Base-by-base conservation (phyloP, 1,139 yeast genomes). In the Kodamaea anthophila region DNA sequence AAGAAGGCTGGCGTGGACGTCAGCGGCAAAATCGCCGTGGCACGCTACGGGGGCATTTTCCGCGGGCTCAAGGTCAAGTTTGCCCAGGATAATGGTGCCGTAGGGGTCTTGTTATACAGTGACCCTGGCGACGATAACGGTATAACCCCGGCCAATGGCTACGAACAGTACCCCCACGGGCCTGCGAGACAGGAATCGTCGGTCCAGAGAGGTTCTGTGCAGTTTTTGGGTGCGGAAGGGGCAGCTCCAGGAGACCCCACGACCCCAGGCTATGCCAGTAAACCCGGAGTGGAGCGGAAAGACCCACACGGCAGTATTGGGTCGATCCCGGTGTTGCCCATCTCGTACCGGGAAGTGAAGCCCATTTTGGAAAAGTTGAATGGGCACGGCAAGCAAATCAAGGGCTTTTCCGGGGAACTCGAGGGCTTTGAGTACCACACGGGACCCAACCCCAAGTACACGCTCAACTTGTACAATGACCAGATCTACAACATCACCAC, bases 221-320 rank as follows among this genome's bases (percentile, higher is more conserved):
- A 78, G 53, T 86, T 79, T 47, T 60, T 86, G 32, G 82, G 94
- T 2, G 71, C 70, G 27, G 60, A 66, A 4, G 67, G 65, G 8
- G 49, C 64, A 10, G 53, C 67, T 25, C 94, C 95, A 1, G 96
- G 96, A 29, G 96, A 87, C 49, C 96, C 96, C 23, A 77, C 94
- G 3, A 81, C 94, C 3, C 94, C 94, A 13, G 91, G 91, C 1
- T 77, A 75, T 44, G 77, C 93, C 4, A 77, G 86, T 24, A 77
- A 74, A 37, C 67, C 74, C 3, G 77, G 65, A 13, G 66, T 47
- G n/a, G 60, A 54, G 23, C 58, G 72, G 33, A 37, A 54, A 33
- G 70, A 64, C 30, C 73, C 73, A 1, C 55, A 62, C 37, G 38
- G 36, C 13, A 56, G 65, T 24, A 66, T 61, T 34, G 69, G 69